These are phyloP conservation scores for Apiospora rasikravindrae DNA, from an alignment of 2,329 filamentous ascomycete genomes.

Conservation along the genomic window DNA sequence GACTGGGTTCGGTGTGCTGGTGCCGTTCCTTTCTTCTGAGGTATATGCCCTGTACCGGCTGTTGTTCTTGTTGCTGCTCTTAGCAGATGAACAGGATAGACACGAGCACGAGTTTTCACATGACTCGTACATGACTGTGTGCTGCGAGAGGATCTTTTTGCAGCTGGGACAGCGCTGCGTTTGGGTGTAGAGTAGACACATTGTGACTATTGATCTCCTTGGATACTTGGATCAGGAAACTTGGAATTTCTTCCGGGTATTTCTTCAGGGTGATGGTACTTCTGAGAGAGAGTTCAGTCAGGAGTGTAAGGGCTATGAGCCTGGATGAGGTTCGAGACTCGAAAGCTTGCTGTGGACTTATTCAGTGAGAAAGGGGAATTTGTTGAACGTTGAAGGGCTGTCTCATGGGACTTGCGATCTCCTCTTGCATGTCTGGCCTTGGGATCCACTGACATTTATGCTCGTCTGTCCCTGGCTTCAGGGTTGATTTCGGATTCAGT, in stretches of 20 bases:
- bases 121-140: neutral
- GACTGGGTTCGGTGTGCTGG: neutral
- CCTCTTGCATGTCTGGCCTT: no score
- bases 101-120: neutral
- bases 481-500: no score
- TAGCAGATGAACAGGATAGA: neutral
- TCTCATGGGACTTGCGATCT: no score
- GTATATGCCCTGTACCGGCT: neutral
- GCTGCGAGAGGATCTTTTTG: neutral
- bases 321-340: no score
- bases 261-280: neutral
- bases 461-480: no score
- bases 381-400: no score
- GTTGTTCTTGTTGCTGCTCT: neutral
- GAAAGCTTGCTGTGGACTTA: no score
- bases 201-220: neutral
- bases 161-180: slow-evolving; percentile 10
- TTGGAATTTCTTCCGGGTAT: neutral
- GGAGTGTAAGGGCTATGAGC: no score
- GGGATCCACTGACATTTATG: no score
- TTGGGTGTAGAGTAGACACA: neutral
- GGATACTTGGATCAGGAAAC: no score
- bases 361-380: no score
- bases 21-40: neutral
- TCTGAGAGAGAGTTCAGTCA: no score